phyloP scores from a whole-genome alignment of 352 stramenopile genomes.

The Globisporangium uncinulatum region DNA sequence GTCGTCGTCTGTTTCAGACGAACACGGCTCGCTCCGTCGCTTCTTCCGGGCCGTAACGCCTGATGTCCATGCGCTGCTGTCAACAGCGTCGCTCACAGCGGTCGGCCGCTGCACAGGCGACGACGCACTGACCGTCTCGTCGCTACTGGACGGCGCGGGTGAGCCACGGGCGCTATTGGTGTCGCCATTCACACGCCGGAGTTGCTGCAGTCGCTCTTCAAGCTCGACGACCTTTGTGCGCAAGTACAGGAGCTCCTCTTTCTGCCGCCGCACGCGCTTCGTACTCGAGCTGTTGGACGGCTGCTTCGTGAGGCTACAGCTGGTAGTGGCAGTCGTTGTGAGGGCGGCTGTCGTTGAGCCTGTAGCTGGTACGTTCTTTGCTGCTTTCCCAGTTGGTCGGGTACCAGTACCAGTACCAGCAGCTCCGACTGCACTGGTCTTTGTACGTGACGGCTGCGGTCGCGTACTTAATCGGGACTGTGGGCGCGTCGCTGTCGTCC shows the following conservation, averaged over 20 bases:
- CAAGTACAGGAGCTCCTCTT: constrained; percentile 19
- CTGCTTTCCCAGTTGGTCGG: background rate
- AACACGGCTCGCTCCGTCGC: background rate
- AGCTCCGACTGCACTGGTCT: too few relatives aligned
- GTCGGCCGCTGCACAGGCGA: background rate
- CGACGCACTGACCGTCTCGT: constrained; percentile 3
- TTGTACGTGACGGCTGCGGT: background rate
- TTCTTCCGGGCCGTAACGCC: background rate
- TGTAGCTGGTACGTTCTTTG: background rate
- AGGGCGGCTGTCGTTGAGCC: too few relatives aligned
- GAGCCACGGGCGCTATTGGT: constrained; percentile 5
- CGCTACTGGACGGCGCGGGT: constrained; percentile 1
- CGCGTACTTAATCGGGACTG: background rate
- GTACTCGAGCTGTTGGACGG: constrained; percentile 12
- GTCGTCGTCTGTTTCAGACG: constrained; percentile 4
- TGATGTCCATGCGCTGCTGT: background rate
- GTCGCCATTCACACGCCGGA: constrained; percentile 12
- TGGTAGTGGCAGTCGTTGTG: background rate
- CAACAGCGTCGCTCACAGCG: background rate
- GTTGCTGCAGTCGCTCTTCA: constrained; percentile 12
- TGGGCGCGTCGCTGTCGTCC: background rate
- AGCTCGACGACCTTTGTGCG: constrained; percentile 17
- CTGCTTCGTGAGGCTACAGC: background rate
- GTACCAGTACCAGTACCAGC: background rate
- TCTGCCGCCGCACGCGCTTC: constrained; percentile 17